A percentile compares a stretch with the other conserved stretches of the same genome.
These are phyloP conservation scores for Aspergillus novoparasiticus DNA, from an alignment of 2,329 filamentous ascomycete species.

Conservation along the genomic window DNA sequence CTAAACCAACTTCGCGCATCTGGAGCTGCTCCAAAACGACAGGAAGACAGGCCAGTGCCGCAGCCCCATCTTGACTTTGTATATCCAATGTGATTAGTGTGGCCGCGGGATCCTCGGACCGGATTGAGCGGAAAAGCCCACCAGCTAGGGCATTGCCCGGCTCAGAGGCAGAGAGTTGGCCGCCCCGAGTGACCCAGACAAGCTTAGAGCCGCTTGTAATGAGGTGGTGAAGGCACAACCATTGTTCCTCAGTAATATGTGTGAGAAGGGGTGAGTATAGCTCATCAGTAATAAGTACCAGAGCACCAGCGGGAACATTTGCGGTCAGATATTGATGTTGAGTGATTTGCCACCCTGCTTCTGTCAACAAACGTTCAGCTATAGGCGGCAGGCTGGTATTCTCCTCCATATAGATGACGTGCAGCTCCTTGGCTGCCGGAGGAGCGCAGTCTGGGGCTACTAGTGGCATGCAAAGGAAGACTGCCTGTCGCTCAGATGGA, in stretches of 20 bases:
- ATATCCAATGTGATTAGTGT: constrained; percentile 11
- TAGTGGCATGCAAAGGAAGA: neutral
- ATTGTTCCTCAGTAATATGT: constrained; percentile 1
- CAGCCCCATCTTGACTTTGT: neutral
- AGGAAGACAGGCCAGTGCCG: neutral
- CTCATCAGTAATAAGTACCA: constrained; percentile 4
- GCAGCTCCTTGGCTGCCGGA: neutral
- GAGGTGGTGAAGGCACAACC: neutral
- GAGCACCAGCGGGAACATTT: neutral
- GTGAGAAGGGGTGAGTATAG: constrained; percentile 3
- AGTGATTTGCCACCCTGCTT: constrained; percentile 3
- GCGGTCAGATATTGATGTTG: neutral
- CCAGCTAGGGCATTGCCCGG: constrained; percentile 7
- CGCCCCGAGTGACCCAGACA: constrained; percentile 13
- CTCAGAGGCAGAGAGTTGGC: neutral
- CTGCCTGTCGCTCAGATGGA: no score
- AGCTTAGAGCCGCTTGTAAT: constrained; percentile 6
- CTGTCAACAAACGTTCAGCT: neutral
- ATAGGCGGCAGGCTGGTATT: neutral
- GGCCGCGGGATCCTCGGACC: constrained; percentile 10
- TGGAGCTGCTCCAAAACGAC: neutral
- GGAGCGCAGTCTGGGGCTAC: neutral
- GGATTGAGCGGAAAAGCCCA: constrained; percentile 12
- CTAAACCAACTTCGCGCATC: neutral
- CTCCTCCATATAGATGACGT: neutral